Base-by-base conservation (phyloP, 306 rosid genomes). In the Cucurbita maxima region DNA sequence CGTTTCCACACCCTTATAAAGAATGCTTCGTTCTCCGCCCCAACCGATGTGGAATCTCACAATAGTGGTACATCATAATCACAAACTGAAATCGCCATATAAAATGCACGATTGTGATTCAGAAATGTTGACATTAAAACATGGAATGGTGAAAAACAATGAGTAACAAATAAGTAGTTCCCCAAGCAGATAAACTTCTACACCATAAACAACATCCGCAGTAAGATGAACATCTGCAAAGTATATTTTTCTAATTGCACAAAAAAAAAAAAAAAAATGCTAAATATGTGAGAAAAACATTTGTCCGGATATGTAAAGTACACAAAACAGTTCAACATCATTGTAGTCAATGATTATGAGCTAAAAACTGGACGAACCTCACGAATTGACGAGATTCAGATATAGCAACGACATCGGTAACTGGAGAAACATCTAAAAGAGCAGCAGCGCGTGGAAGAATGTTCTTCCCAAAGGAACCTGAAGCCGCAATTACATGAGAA, bases 381-480 rank as follows among this genome's bases (percentile, higher is more conserved):
- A 89, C 88, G 74, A 92, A 87, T 48, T 86, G 80, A 74, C 77
- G 82, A 66, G 93, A 75, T 53, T 87, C 89, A 12, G 87, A 87
- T 68, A 92, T 92, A 41, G 73, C 80, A 10, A 84, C 81, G 53
- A 92, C 92, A 74, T 92, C 97, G 1, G 97, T 86, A 74, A 92
- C 79, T 0, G 96, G 96, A 77, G 97, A 92, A 82, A 92, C 96
- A 70, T 87, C 90, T 64, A 92, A 88, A 64, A 92, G 94, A 5
- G 94, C 94, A 54, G 97, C 97, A 0, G 86, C 92, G 0, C 96
- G 85, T 0, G 96, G 96, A 77, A 92, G 81, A 70, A 92, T 75
- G 79, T 92, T 92, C 81, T 92, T 92, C 78, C 96, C 97, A 74
- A 92, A 92, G 4, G 97, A 92, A 75, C 81, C 81, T 9, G 94